A percentile compares a stretch with the other conserved stretches of the same genome.
Evolutionary conservation across 192 early-diverging fungal genomes (phyloP).

Genomic region (Rhizoclosmatium sp.): DNA sequence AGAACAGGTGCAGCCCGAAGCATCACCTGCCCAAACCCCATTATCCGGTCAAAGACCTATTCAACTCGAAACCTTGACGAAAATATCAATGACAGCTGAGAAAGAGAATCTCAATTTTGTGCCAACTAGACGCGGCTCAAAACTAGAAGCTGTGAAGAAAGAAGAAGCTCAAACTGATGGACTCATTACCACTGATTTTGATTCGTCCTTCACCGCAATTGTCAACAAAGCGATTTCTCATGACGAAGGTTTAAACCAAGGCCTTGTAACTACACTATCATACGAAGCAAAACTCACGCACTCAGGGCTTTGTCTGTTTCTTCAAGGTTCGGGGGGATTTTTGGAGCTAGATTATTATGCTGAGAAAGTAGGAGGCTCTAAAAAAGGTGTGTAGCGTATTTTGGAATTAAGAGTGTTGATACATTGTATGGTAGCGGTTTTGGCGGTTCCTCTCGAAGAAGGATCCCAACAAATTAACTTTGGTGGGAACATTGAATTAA

Average conservation of each 20-base stretch:
- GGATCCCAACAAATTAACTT: slow-evolving; percentile 20
- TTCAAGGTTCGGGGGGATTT: slow-evolving; percentile 30
- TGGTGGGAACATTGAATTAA: slow-evolving; percentile 53
- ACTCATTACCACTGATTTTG: slow-evolving; percentile 10
- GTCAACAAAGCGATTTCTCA: slow-evolving; percentile 53
- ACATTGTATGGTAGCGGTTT: not conserved
- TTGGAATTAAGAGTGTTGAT: too few relatives aligned
- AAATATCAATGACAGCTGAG: slow-evolving; percentile 1
- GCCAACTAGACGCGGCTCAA: not conserved
- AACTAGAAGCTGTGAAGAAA: not conserved
- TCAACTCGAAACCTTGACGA: not conserved
- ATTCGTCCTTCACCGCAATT: slow-evolving; percentile 15
- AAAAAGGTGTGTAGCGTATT: not conserved
- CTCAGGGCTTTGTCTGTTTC: not conserved
- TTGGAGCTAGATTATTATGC: slow-evolving; percentile 40
- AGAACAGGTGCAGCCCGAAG: not conserved
- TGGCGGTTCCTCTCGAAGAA: not conserved
- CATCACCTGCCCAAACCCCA: not conserved
- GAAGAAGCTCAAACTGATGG: not conserved
- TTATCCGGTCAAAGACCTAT: not conserved
- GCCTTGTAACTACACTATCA: not conserved
- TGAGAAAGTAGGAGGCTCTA: slow-evolving; percentile 12
- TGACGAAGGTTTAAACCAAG: slow-evolving; percentile 3
- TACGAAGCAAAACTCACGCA: slow-evolving; percentile 1
- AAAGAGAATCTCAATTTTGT: not conserved